Evolutionary conservation across 2,329 filamentous ascomycete genomes (phyloP), one percentile per base, ranked within the genome.

Genomic region (Aureobasidium sp.): DNA sequence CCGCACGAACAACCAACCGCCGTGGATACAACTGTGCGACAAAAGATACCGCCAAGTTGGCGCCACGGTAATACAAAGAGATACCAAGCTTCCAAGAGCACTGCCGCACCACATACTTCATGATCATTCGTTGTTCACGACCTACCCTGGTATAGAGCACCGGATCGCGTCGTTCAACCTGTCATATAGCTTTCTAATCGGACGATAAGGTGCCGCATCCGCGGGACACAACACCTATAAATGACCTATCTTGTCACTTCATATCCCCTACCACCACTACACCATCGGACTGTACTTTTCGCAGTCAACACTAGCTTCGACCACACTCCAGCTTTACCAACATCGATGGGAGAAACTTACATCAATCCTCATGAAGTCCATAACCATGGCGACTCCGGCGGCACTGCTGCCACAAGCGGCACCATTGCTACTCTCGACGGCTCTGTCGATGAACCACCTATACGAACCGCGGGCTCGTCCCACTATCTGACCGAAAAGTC

Each of bases 401-500:
- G 49, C 61, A 65, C 60, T 60, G 64, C 58, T 60, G 61, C 53
- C 60, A 62, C 62, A 50, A 59, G 61, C 61, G 63, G 63, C 62
- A 38, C 64, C 25, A 63, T 64, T 19, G 63, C 65, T 33, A 65
- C 67, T 45, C 64, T 67, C 61, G 61, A 62, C 50, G 65, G 64
- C 62, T 64, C 65, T 64, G 65, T 64, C 64, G 66, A 67, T 61
- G 67, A 68, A 57, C 67, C 67, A 38, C 67, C 67, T 66, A 67
- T 67, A 67, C 67, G 65, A 65, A 67, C 63, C 62, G 67, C 67
- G 65, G 62, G 66, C 66, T 67, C 67, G 66, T 62, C 66, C 55
- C 62, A 61, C 61, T 61, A 65, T 57, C 46, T 67, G 65, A 68
- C 63, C 64, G 63, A 63, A 57, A 65, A 65, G 57, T 50, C 63